phyloP scores from a whole-genome alignment of 2,329 filamentous ascomycete species.

The Xylaria sp. region DNA sequence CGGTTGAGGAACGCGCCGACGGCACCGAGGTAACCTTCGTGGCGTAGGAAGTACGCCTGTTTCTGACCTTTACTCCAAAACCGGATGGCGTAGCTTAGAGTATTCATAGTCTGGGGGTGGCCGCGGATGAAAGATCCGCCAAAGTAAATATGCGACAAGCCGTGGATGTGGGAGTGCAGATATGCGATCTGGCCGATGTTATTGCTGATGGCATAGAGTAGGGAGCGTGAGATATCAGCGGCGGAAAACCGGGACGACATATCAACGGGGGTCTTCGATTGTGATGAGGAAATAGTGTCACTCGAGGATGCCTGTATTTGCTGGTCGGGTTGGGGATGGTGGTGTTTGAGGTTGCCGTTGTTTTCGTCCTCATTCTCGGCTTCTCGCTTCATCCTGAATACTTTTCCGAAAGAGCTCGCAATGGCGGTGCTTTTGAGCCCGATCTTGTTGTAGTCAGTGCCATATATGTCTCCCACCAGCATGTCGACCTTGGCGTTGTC shows the following conservation, averaged over 20 bases:
- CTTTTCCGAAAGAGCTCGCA: slow-evolving; percentile 95
- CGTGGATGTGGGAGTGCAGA: slow-evolving; percentile 95
- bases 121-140: slow-evolving; percentile 96
- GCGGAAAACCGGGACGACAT: slow-evolving; percentile 69
- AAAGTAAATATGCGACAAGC: slow-evolving; percentile 93
- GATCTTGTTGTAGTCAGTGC: slow-evolving; percentile 94
- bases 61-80: slow-evolving; percentile 97
- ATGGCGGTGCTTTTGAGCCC: slow-evolving; percentile 96
- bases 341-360: slow-evolving; percentile 66
- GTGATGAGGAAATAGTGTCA: slow-evolving; percentile 28
- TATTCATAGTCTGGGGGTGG: slow-evolving; percentile 97
- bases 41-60: slow-evolving; percentile 93
- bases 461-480: slow-evolving; percentile 98
- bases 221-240: slow-evolving; percentile 87
- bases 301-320: slow-evolving; percentile 16
- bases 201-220: slow-evolving; percentile 95
- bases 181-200: slow-evolving; percentile 99
- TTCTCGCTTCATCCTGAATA: slow-evolving; percentile 90
- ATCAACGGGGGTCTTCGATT: slow-evolving; percentile 31
- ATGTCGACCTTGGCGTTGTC: slow-evolving; percentile 96
- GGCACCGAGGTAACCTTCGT: slow-evolving; percentile 93
- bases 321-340: slow-evolving; percentile 45
- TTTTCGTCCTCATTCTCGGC: slow-evolving; percentile 84
- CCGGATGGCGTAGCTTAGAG: slow-evolving; percentile 93
- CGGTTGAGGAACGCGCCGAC: slow-evolving; percentile 94